Evolutionary conservation across 805 yeast genomes (phyloP).

Genomic region (Wickerhamomyces rabaulensis): DNA sequence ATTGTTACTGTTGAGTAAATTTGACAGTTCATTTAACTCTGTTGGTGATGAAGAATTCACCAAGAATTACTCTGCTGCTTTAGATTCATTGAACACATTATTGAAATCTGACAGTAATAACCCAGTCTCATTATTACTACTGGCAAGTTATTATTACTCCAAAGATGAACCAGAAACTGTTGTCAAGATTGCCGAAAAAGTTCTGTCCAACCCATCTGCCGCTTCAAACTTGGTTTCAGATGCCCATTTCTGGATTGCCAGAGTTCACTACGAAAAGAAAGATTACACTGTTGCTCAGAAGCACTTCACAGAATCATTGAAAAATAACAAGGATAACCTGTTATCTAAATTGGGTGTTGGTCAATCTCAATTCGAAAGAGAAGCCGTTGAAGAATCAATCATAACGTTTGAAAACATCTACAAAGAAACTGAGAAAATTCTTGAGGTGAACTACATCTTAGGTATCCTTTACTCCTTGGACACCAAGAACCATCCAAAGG

Average conservation of each 20-base stretch:
- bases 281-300: constrained; percentile 70
- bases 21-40: constrained; percentile 59
- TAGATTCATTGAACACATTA: constrained; percentile 36
- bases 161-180: constrained; percentile 56
- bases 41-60: constrained; percentile 55
- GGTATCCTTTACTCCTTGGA: constrained; percentile 62
- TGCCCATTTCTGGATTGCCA: constrained; percentile 79
- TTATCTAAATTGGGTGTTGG: constrained; percentile 80
- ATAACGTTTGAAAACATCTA: constrained; percentile 75
- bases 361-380: constrained; percentile 73
- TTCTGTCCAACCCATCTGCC: constrained; percentile 34
- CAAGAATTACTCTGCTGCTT: constrained; percentile 50
- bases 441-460: constrained; percentile 70
- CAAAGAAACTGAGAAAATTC: constrained; percentile 57
- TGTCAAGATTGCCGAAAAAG: constrained; percentile 48
- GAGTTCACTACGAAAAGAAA: constrained; percentile 56
- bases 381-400: constrained; percentile 75
- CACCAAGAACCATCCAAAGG: constrained; percentile 35
- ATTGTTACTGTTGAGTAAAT: constrained; percentile 60
- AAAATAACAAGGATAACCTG: constrained; percentile 56
- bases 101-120: constrained; percentile 40
- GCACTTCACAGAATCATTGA: constrained; percentile 66
- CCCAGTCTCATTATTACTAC: constrained; percentile 57
- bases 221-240: constrained; percentile 47
- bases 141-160: constrained; percentile 70